Evolutionary conservation across 2,329 filamentous ascomycete species (phyloP).

Genomic region (Aspergillus intermedius): DNA sequence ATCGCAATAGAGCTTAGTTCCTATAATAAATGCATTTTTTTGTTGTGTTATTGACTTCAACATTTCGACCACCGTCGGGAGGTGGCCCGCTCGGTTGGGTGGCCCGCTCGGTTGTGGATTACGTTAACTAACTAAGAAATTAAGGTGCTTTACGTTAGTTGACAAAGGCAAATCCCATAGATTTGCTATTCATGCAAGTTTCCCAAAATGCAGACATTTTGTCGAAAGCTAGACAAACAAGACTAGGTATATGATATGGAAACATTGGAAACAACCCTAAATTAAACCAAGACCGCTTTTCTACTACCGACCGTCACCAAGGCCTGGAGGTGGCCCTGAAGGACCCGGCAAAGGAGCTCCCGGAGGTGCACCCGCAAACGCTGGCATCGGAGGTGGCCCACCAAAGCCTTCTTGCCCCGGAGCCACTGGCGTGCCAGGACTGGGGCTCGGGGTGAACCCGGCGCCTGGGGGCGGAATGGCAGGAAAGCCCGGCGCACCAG

Average conservation of each 20-base stretch:
- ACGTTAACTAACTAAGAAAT: too few relatives aligned
- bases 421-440: constrained; percentile 18
- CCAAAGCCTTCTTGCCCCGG: constrained; percentile 22
- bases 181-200: background rate
- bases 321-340: constrained; percentile 21
- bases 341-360: constrained; percentile 15
- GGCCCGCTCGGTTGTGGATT: too few relatives aligned
- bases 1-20: too few relatives aligned
- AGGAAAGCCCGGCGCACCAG: constrained; percentile 26
- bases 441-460: constrained; percentile 22
- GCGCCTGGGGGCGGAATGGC: constrained; percentile 22
- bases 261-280: constrained; percentile 3
- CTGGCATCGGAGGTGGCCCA: constrained; percentile 10
- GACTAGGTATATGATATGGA: background rate
- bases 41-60: too few relatives aligned
- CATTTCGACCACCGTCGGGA: too few relatives aligned
- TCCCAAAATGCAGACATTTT: background rate
- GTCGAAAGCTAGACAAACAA: constrained; percentile 1
- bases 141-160: too few relatives aligned
- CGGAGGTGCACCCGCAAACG: constrained; percentile 11
- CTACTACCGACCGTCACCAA: constrained; percentile 24
- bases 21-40: too few relatives aligned
- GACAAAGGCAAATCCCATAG: too few relatives aligned
- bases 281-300: background rate
- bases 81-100: too few relatives aligned